phyloP scores from a whole-genome alignment of 306 rosid species.

The Inga laurina region DNA sequence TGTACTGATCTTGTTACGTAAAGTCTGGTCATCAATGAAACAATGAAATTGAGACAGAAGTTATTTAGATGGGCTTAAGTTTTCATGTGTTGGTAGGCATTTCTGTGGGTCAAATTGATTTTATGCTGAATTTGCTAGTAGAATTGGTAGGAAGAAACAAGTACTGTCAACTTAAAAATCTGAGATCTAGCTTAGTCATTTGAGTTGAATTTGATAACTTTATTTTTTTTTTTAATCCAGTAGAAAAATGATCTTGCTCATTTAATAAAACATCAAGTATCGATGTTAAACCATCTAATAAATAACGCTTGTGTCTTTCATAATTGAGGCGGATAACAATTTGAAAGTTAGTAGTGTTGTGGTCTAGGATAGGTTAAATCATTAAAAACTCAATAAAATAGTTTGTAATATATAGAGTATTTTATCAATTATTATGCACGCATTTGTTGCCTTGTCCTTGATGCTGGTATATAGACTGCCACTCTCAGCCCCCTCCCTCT shows the following conservation, averaged over 20 bases:
- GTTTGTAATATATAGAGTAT: not conserved
- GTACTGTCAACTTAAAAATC: not conserved
- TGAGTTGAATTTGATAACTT: not conserved
- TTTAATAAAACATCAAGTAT: slow-evolving; percentile 10
- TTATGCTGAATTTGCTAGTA: slow-evolving; percentile 22
- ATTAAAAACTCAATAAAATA: not conserved
- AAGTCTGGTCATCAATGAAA: slow-evolving; percentile 15
- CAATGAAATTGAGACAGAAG: slow-evolving; percentile 19
- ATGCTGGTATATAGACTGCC: not conserved
- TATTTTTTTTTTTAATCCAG: not conserved
- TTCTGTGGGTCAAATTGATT: slow-evolving; percentile 6
- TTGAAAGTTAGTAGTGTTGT: not conserved
- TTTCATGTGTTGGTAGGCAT: not conserved
- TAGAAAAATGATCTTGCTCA: not conserved
- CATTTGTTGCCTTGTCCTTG: not conserved
- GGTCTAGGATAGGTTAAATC: not conserved
- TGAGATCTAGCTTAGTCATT: not conserved
- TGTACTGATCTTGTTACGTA: not conserved
- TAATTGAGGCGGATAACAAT: not conserved
- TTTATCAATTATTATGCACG: not conserved
- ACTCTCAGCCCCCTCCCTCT: too few species aligned
- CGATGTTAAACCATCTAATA: slow-evolving; percentile 5
- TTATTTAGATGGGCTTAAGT: not conserved
- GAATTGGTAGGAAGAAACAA: slow-evolving; percentile 9
- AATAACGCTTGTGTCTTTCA: not conserved